Percentiles rank a stretch among this genome's conserved stretches.
Evolutionary conservation across 106 monocot genomes (phyloP).

Genomic region (Allium fistulosum): DNA sequence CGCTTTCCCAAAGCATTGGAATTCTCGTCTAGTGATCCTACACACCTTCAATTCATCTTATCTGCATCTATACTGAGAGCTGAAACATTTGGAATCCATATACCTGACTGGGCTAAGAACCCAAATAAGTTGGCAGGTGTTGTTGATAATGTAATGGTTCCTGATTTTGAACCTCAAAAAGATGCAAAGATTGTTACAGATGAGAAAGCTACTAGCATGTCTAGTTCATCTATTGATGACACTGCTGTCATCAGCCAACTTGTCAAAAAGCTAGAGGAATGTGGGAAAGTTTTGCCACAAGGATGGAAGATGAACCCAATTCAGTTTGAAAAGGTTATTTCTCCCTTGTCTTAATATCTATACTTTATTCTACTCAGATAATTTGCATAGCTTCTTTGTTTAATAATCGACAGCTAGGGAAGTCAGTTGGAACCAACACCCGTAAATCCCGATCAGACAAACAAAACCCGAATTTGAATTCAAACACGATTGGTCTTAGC

Average conservation of each 20-base stretch:
- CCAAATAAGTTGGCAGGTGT: slow-evolving; percentile 48
- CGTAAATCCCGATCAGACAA: too few relatives aligned
- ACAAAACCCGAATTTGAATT: too few relatives aligned
- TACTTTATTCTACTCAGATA: slow-evolving; percentile 24
- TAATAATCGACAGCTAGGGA: too few relatives aligned
- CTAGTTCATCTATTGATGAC: slow-evolving; percentile 68
- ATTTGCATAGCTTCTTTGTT: too few relatives aligned
- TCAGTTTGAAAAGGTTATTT: slow-evolving; percentile 82
- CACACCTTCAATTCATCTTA: slow-evolving; percentile 68
- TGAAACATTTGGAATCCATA: slow-evolving; percentile 55
- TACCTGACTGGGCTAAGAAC: slow-evolving; percentile 71
- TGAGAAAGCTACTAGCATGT: slow-evolving; percentile 67
- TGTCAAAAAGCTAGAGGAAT: slow-evolving; percentile 48
- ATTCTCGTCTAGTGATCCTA: slow-evolving; percentile 55
- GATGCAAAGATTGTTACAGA: slow-evolving; percentile 84
- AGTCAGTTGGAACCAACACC: too few relatives aligned
- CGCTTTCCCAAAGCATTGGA: slow-evolving; percentile 68
- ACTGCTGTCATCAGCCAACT: slow-evolving; percentile 60
- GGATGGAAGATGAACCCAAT: slow-evolving; percentile 80
- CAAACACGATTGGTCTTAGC: too few relatives aligned
- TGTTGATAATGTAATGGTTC: slow-evolving; percentile 48
- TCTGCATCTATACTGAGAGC: slow-evolving; percentile 79
- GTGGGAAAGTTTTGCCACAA: slow-evolving; percentile 45
- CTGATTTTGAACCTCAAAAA: slow-evolving; percentile 69
- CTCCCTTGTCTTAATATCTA: neutral